A percentile compares a stretch with the other conserved stretches of the same genome.
phyloP scores from a whole-genome alignment of 1,139 yeast genomes.

The Magnusiomyces ingens region DNA sequence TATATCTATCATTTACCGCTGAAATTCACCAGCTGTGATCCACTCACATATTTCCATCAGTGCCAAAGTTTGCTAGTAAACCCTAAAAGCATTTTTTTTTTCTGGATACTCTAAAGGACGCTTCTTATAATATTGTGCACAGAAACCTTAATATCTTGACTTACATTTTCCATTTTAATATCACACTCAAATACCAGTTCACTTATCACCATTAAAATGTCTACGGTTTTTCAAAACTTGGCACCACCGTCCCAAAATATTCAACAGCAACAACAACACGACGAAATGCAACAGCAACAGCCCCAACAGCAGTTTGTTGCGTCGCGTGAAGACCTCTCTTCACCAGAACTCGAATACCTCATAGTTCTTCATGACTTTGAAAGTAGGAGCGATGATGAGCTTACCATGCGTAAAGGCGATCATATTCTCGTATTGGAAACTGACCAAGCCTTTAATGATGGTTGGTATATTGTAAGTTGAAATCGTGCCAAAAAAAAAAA shows the following conservation, averaged over 20 bases:
- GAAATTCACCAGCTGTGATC: too few relatives aligned
- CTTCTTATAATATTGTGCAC: too few relatives aligned
- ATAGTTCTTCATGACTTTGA: conserved; percentile 76
- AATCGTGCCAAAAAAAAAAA: not conserved
- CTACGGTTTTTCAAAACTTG: not conserved
- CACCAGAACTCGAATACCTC: conserved; percentile 26
- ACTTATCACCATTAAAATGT: not conserved
- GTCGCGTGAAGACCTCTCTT: not conserved
- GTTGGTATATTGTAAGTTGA: conserved; percentile 67
- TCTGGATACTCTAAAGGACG: too few relatives aligned
- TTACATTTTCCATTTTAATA: not conserved
- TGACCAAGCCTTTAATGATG: conserved; percentile 90
- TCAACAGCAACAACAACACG: not conserved
- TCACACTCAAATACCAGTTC: not conserved
- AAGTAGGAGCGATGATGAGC: conserved; percentile 85
- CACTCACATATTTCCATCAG: too few relatives aligned
- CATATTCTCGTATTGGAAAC: conserved; percentile 83
- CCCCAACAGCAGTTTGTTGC: not conserved
- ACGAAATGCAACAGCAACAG: not conserved
- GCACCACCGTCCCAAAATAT: not conserved
- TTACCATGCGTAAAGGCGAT: conserved; percentile 74
- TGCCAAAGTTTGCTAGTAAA: too few relatives aligned
- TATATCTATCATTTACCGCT: too few relatives aligned
- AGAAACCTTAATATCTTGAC: not conserved
- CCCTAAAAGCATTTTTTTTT: too few relatives aligned